Base-by-base conservation (phyloP, 2,329 filamentous ascomycete species). In the Beauveria medogensis region DNA sequence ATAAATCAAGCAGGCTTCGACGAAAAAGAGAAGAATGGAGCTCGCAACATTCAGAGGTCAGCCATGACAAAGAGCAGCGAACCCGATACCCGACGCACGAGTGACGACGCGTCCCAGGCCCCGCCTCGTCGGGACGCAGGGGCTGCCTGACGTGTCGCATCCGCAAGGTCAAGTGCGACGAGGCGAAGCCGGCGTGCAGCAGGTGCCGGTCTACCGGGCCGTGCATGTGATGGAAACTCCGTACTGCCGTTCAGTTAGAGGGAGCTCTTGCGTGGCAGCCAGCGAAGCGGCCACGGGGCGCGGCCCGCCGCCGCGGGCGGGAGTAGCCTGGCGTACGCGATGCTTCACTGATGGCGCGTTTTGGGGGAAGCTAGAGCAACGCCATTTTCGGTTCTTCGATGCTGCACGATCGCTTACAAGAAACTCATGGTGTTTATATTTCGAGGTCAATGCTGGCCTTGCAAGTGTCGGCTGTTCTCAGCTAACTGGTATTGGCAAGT, bases 141-240 rank as follows among this genome's bases (percentile, higher is more conserved):
- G 20, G 9, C 24, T 61, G 53, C 44, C 40, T 57, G 52, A 57
- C 53, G 30, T 61, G 53, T 56, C 52, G 52, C 52, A 56, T 46
- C 24, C 52, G 53, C 44, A 61, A 56, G 53, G 46, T 61, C 46
- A 61, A 61, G 20, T 50, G 55, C 55, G 44, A 57, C 30, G 55
- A 50, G 44, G 55, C 44, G 44, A 57, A 41, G 44, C 44, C 53
- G 16, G 24, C 30, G 5, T 61, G 52, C 47, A 22, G 10, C 30
- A 41, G 26, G 24, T 55, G 52, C 24, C 41, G 16, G 46, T 43
- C 52, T 24, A 61, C 44, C 26, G 53, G 53, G 53, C 12, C 52
- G 59, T 9, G 22, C 24, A 28, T 61, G 59, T 47, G 53, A 61
- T 28, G 53, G 53, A 3, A 57, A 56, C 20, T 51, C 37, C 9